These are phyloP conservation scores for Cutaneotrichosporon sp. DNA, from an alignment of 1,284 basidiomycete genomes.

Conservation along the genomic window DNA sequence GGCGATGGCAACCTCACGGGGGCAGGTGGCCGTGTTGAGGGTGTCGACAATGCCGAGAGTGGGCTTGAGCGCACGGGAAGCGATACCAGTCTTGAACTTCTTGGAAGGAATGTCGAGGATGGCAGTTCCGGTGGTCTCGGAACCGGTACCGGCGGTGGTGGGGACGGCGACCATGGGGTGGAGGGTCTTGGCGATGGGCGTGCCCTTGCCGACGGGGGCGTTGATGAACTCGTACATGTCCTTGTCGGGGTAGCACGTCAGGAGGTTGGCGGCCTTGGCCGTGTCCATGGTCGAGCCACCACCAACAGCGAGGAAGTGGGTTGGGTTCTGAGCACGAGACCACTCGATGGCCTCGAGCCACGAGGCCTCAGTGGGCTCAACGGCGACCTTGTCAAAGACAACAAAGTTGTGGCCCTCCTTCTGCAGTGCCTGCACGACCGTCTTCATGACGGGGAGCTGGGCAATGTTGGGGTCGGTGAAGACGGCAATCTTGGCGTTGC, in stretches of 20 bases:
- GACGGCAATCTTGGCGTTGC: constrained; percentile 71
- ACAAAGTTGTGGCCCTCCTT: constrained; percentile 61
- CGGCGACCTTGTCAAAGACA: constrained; percentile 77
- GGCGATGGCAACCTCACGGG: constrained; percentile 82
- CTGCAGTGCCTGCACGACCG: constrained; percentile 54
- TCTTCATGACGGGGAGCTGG: constrained; percentile 76
- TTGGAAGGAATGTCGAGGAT: constrained; percentile 82
- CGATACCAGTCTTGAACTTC: constrained; percentile 94
- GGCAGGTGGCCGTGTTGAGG: constrained; percentile 78
- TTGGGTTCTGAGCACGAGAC: constrained; percentile 80
- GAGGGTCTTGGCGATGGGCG: constrained; percentile 72
- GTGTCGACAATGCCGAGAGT: constrained; percentile 83
- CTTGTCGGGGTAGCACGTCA: constrained; percentile 73
- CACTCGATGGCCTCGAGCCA: constrained; percentile 75
- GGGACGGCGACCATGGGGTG: constrained; percentile 88
- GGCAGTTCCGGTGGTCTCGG: constrained; percentile 95
- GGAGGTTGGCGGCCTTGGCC: constrained; percentile 90
- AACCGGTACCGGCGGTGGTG: constrained; percentile 93
- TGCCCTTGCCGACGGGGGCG: constrained; percentile 89
- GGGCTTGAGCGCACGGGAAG: constrained; percentile 85
- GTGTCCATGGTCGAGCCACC: constrained; percentile 96
- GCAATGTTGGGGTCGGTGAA: constrained; percentile 88
- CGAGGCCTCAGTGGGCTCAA: constrained; percentile 84
- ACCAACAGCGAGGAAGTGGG: constrained; percentile 91
- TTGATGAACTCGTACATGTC: constrained; percentile 96